Evolutionary conservation across 352 stramenopile species (phyloP).

Genomic region (Globisporangium polare): DNA sequence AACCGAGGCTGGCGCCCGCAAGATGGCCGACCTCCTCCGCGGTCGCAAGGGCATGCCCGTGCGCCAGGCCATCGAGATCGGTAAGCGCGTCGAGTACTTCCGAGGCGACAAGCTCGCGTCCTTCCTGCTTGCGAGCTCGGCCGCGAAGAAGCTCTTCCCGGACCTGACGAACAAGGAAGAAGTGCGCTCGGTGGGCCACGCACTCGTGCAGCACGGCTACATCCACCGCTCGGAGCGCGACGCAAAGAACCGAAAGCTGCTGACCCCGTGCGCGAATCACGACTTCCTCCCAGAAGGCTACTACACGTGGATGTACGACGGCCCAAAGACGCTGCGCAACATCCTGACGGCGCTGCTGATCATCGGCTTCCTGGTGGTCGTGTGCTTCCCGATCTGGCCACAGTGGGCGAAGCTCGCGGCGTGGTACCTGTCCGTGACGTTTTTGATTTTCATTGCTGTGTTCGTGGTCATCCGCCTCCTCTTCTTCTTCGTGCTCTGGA

Average conservation of each 20-base stretch:
- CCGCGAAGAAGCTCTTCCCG: constrained; percentile 82
- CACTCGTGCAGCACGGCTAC: constrained; percentile 75
- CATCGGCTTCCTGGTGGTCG: constrained; percentile 95
- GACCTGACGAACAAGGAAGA: constrained; percentile 80
- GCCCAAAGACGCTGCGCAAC: constrained; percentile 97
- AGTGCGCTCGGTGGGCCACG: constrained; percentile 61
- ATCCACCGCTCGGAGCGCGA: constrained; percentile 88
- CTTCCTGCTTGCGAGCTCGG: constrained; percentile 76
- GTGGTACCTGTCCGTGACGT: constrained; percentile 98
- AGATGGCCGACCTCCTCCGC: constrained; percentile 81
- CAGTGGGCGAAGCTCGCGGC: constrained; percentile 97
- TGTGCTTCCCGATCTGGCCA: constrained; percentile 99
- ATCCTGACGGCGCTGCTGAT: constrained; percentile 97
- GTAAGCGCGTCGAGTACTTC: constrained; percentile 92
- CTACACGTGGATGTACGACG: constrained; percentile 99
- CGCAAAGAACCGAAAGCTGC: constrained; percentile 81
- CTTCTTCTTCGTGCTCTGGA: constrained; percentile 96
- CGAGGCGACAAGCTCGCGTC: constrained; percentile 86
- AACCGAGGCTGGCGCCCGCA: constrained; percentile 66
- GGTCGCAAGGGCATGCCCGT: constrained; percentile 86
- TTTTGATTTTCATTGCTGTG: constrained; percentile 98
- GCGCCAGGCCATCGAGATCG: constrained; percentile 86
- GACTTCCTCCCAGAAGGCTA: constrained; percentile 96
- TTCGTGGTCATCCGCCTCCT: constrained; percentile 95
- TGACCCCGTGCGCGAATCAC: constrained; percentile 78